Base-by-base conservation (phyloP, 129 eudicot genomes). In the Flaveria brownii region DNA sequence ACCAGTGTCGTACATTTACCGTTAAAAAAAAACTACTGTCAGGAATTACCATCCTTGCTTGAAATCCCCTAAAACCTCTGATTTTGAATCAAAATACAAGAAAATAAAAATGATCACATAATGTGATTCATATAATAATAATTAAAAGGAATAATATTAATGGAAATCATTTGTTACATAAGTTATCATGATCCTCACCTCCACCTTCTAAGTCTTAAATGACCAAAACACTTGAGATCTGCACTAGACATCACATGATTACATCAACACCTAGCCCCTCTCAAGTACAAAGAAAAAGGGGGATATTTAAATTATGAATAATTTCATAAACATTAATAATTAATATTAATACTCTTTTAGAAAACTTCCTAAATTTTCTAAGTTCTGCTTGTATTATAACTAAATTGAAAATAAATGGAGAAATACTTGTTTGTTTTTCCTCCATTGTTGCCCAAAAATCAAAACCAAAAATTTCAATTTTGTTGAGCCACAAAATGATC, bases 401-500 rank as follows among this genome's bases (percentile, higher is more conserved):
- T 70, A 23, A 72, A 36, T 36, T 5, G 41, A 83, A 85, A 80
- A 71, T 68, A 77, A 72, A 78, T 73, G 66, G 79, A 74, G 49
- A 77, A 75, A 49, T 61, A 25, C 81, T 78, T 25, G 18, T 55
- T 46, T 57, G 39, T 67, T 20, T 2, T 9, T 80, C 52, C 76
- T 51, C 80, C 68, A 17, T 30, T 56, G 59, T 43, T 52, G 46
- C 70, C 83, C 83, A 73, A 80, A 79, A 79, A 67, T 69, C 55
- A 52, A 63, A 73, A 60, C 64, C 49, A 39, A 26, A 57, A 74
- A 63, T 51, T 73, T 77, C 54, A 80, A 25, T 77, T 80, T 73
- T 85, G 81, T 78, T 86, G 89, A 74, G 88, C 86, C 73, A 87
- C 76, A 25, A 79, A 85, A 47, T 91, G 91, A 72, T 91, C 93